Conservation (phyloP, 2,329 filamentous ascomycete genomes). For the Claviceps sp. region DNA sequence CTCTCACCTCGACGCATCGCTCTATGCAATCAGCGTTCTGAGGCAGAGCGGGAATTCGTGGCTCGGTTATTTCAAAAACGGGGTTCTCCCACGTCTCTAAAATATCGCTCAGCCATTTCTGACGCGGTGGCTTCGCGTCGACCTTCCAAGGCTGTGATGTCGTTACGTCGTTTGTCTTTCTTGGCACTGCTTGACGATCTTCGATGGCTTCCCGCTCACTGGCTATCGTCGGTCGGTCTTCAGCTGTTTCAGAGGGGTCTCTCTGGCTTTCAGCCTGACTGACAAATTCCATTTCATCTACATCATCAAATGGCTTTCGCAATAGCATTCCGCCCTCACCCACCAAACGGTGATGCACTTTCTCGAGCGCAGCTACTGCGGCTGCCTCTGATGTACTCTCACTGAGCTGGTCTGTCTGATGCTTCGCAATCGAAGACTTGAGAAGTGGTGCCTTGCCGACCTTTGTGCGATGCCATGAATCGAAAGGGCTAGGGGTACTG, state of each 20-base stretch:
- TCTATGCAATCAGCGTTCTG: conserved; percentile 7
- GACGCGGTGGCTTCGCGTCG: conserved; percentile 10
- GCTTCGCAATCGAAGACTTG: neutral
- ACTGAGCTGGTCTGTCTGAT: neutral
- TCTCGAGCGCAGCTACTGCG: neutral
- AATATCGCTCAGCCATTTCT: conserved; percentile 46
- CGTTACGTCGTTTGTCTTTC: neutral
- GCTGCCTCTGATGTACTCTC: neutral
- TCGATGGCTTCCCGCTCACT: neutral
- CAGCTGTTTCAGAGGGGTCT: neutral
- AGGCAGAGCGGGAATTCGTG: conserved; percentile 29
- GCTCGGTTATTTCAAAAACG: conserved; percentile 44
- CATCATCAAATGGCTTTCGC: conserved; percentile 31
- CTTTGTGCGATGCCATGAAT: conserved; percentile 25
- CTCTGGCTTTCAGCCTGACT: too few species aligned
- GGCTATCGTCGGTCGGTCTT: neutral
- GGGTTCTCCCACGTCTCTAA: conserved; percentile 62
- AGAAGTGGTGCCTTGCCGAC: conserved; percentile 11
- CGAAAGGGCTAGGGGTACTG: conserved; percentile 1
- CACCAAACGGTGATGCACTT: conserved; percentile 17
- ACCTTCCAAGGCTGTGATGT: conserved; percentile 1
- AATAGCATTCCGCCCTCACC: conserved; percentile 27
- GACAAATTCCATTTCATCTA: neutral
- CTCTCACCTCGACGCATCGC: conserved; percentile 1
- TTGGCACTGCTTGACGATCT: neutral